Conservation (phyloP, 805 yeast species). For the Grigorovia jiainica region DNA sequence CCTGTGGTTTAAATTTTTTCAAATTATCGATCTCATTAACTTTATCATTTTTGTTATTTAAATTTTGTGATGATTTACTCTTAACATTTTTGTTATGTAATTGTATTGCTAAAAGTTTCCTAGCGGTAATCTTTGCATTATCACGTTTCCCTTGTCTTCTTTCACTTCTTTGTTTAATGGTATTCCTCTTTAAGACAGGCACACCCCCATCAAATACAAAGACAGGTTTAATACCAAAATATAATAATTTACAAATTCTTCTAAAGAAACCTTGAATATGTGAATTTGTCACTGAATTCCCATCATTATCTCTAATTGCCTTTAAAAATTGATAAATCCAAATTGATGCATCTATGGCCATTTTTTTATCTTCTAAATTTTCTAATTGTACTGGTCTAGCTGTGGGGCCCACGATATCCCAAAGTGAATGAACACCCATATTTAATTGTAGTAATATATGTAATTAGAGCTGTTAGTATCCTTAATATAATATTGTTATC, state of each 20-base stretch:
- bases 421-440: constrained; percentile 94
- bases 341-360: constrained; percentile 97
- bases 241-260: constrained; percentile 81
- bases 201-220: constrained; percentile 97
- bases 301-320: constrained; percentile 83
- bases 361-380: constrained; percentile 60
- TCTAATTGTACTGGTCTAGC: constrained; percentile 88
- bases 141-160: constrained; percentile 66
- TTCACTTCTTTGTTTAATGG: constrained; percentile 64
- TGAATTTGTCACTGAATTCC: constrained; percentile 64
- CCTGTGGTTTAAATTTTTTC: constrained; percentile 37
- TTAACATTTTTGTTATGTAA: constrained; percentile 38
- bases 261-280: constrained; percentile 95
- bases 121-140: constrained; percentile 66
- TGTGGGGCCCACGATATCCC: constrained; percentile 86
- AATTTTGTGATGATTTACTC: constrained; percentile 3
- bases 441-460: too few species aligned
- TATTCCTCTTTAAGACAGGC: constrained; percentile 69
- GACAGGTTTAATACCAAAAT: constrained; percentile 78
- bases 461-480: not conserved
- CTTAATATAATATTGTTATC: not conserved
- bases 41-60: not conserved
- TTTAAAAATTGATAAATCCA: constrained; percentile 97
- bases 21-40: not conserved
- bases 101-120: constrained; percentile 68